Base-by-base conservation (phyloP, 2,329 filamentous ascomycete species). In the Sarocladium oryzae region DNA sequence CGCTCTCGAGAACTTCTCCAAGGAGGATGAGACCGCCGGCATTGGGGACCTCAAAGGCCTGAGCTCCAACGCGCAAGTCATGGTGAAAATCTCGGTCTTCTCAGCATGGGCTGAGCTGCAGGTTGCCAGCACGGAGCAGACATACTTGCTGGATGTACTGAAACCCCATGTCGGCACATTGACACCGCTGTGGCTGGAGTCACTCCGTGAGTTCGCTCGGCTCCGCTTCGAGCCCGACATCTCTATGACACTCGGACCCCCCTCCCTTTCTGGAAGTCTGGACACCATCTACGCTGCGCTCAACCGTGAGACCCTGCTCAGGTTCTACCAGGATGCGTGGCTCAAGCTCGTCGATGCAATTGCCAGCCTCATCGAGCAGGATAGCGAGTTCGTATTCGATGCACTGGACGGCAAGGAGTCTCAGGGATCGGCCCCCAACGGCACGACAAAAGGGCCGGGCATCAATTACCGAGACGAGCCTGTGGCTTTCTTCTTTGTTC, bases 381-480 rank as follows among this genome's bases (percentile, higher is more conserved):
- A 99, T 63, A 96, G 91, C 67, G 89, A 93, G 55, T 96, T 96
- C 56, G 93, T 99, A 2, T 99, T 99, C 63, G 91, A 96, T 67
- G 93, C 93, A 1, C 73, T 99, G 6, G 93, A 99, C 63, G 91
- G 91, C 49, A 96, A 93, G 63, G 79, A 81, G 59, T 70, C 71
- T 0, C 72, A 70, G 20, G 66, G 71, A 4, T 67, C 69, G 9
- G 67, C 68, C 11, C 61, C 67, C 23, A 78, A 76, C 54, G 75
- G 73, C 2, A 72, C 78, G 38, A 71, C 74, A 15, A 88, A 86
- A 63, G 79, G 77, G 2, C 77, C 84, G 46, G 88, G 92, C 57
- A 97, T 99, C 71, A 97, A 97, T 67, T 99, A 99, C 65, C 88
- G 93, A 45, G 92, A 97, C 62, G 93, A 99, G 65, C 93, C 93